Evolutionary conservation across 2,329 filamentous ascomycete species (phyloP), one percentile per base, ranked within the genome.

Genomic region (Stemphylium lycopersici): DNA sequence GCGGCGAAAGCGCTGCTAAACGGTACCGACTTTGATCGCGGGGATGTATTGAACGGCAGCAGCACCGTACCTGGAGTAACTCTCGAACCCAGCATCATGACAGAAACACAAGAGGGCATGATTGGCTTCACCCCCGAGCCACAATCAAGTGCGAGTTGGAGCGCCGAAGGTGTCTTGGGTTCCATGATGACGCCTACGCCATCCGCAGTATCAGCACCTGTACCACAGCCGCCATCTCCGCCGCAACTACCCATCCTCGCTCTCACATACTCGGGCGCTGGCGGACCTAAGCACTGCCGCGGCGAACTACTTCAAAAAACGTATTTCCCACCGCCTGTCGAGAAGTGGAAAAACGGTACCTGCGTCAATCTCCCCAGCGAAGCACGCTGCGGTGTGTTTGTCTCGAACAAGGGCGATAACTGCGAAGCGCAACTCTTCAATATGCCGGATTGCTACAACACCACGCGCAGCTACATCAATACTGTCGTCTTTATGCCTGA

Each of bases 401-500:
- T 65, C 26, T 66, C 70, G 0, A 61, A 58, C n/a, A 72, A 74
- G 37, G 68, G 67, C 46, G 72, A 71, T 46, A 68, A 68, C 24
- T 75, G 72, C 59, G 70, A 75, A 34, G 72, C 71, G 20, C 63
- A 71, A 7, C 52, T 74, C 3, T 75, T 71, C 59, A 71, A 65
- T 13, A 63, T 66, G 56, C 44, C 59, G 3, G 44, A 63, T 4
- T 74, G 72, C 41, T 53, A 61, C 18, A 71, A 73, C n/a, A 69
- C 65, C 1, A 62, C 64, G 1, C 48, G 52, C 26, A 66, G 66
- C 2, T 72, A 65, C 46, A 64, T 73, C 10, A 75, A 73, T 13
- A 74, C 70, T 0, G 69, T 71, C 0, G 70, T 74, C 0, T 74
- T 73, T 50, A 71, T 74, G 68, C 70, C 70, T 2, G 72, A 75